Evolutionary conservation across 2,329 filamentous ascomycete genomes (phyloP).

Genomic region (Neofusicoccum sp.): DNA sequence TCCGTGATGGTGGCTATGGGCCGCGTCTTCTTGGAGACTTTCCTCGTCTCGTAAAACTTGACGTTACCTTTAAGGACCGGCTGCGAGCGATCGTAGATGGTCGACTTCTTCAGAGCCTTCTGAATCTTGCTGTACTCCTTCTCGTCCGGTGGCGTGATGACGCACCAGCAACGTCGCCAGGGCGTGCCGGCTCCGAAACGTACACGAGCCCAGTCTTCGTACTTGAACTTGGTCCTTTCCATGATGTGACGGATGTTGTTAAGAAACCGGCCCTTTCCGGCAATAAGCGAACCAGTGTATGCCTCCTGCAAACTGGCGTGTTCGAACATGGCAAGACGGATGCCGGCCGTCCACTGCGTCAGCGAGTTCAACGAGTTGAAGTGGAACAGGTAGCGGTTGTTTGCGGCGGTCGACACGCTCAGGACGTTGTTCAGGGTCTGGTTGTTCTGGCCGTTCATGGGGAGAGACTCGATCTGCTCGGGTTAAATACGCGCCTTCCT

Average conservation of each 20-base stretch:
- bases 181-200: conserved; percentile 94
- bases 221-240: conserved; percentile 73
- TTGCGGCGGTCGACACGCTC: conserved; percentile 91
- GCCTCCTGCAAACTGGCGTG: conserved; percentile 92
- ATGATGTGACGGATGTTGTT: conserved; percentile 92
- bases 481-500: not conserved
- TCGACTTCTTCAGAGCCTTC: conserved; percentile 80
- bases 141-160: conserved; percentile 88
- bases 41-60: conserved; percentile 89
- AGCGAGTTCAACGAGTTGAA: conserved; percentile 94
- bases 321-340: conserved; percentile 92
- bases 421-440: conserved; percentile 91
- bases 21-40: conserved; percentile 86
- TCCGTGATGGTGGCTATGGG: conserved; percentile 92
- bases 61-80: conserved; percentile 81
- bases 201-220: conserved; percentile 93
- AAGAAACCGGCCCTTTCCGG: conserved; percentile 84
- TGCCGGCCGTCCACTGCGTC: conserved; percentile 93
- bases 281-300: conserved; percentile 93
- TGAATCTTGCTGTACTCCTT: conserved; percentile 85
- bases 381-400: conserved; percentile 92
- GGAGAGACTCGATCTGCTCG: conserved; percentile 66
- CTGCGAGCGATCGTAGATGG: conserved; percentile 75
- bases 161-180: conserved; percentile 96
- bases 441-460: conserved; percentile 75